These are phyloP conservation scores for Choiromyces venosus DNA, from an alignment of 495 filamentous ascomycete species.

Conservation along the genomic window DNA sequence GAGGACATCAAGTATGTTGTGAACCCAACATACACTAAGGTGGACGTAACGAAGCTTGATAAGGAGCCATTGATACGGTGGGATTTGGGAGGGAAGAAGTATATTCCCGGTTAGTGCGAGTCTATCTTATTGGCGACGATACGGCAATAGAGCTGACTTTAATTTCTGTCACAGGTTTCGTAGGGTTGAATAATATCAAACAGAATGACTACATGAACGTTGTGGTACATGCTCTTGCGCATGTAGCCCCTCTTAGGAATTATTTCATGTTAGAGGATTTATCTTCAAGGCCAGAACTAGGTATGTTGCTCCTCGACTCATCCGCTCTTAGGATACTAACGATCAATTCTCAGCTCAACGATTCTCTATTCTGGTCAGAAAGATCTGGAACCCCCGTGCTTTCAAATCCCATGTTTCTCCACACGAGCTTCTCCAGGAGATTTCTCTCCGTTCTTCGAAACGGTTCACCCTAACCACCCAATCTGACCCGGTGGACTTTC, in stretches of 20 bases:
- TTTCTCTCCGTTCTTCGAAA: conserved; percentile 82
- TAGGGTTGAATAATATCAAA: conserved; percentile 99
- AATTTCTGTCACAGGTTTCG: conserved; percentile 57
- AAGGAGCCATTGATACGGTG: conserved; percentile 66
- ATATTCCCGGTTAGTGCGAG: conserved; percentile 61
- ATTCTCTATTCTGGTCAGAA: conserved; percentile 84
- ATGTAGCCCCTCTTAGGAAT: conserved; percentile 85
- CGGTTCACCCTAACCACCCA: conserved; percentile 86
- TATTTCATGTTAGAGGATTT: conserved; percentile 84
- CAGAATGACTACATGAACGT: conserved; percentile 98
- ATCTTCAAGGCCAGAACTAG: conserved; percentile 52
- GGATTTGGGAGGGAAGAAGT: conserved; percentile 75
- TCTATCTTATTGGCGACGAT: background rate
- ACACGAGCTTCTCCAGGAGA: conserved; percentile 92
- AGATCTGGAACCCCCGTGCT: conserved; percentile 95
- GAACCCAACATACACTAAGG: conserved; percentile 76
- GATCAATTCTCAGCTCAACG: conserved; percentile 55
- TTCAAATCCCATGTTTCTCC: conserved; percentile 97
- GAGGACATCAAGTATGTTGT: conserved; percentile 99
- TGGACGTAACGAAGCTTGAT: conserved; percentile 74
- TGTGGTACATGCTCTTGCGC: conserved; percentile 84
- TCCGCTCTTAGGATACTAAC: conserved; percentile 52
- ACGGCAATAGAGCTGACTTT: conserved; percentile 9
- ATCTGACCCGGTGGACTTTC: conserved; percentile 91
- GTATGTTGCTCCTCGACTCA: conserved; percentile 39